Conservation (phyloP, 2,329 filamentous ascomycete species). For the Xylariaceae sp. region DNA sequence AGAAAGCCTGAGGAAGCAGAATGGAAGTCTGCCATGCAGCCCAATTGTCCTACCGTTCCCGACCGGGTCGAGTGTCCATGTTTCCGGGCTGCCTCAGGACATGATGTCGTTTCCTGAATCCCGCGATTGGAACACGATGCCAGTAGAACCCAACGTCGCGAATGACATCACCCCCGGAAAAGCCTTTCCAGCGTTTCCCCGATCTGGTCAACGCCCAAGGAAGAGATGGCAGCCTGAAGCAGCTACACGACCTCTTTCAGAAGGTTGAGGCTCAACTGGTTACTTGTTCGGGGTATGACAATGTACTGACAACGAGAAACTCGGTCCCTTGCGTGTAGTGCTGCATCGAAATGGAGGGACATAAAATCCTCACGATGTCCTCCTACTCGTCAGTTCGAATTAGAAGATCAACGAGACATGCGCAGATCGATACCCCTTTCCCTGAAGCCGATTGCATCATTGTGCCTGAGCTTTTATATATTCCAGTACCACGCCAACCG, state of each 20-base stretch:
- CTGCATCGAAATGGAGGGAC: conserved; percentile 2
- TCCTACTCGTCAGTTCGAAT: conserved; percentile 12
- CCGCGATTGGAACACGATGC: background rate
- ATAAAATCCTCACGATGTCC: conserved; percentile 15
- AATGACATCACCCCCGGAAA: conserved; percentile 12
- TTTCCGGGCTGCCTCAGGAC: background rate
- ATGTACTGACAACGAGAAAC: background rate
- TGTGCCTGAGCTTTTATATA: conserved; percentile 10
- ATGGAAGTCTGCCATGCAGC: background rate
- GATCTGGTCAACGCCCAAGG: background rate
- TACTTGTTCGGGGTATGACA: background rate
- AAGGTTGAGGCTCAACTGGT: background rate
- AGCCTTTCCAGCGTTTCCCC: background rate
- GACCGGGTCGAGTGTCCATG: conserved; percentile 15
- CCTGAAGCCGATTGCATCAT: conserved; percentile 5
- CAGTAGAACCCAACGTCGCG: background rate
- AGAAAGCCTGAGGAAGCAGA: background rate
- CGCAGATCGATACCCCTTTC: conserved; percentile 13
- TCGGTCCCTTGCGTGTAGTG: background rate
- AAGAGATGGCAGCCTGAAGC: conserved; percentile 16
- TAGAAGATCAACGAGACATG: conserved; percentile 5
- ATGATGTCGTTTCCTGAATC: background rate
- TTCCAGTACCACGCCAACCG: background rate
- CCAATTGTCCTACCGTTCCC: background rate
- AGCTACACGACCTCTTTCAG: conserved; percentile 3